Percentiles rank a stretch among this genome's conserved stretches.
These are phyloP conservation scores for Claviceps cyperi DNA, from an alignment of 2,329 filamentous ascomycete species.

Conservation along the genomic window DNA sequence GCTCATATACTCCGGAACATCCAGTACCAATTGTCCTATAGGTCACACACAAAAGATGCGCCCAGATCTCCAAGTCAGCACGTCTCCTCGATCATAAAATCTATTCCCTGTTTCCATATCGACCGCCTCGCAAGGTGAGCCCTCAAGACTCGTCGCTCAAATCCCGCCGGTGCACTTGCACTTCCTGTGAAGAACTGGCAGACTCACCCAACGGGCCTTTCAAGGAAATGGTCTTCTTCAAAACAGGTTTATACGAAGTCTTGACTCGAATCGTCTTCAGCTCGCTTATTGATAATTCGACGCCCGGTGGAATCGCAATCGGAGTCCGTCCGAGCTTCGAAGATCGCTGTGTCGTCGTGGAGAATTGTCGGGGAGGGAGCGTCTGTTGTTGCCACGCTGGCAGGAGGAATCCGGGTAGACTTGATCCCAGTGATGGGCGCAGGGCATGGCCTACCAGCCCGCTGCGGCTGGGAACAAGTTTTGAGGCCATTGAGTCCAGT, in stretches of 20 bases:
- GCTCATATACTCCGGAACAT: constrained; percentile 65
- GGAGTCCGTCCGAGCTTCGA: constrained; percentile 81
- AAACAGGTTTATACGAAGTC: constrained; percentile 45
- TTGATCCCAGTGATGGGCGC: constrained; percentile 30
- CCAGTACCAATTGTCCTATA: constrained; percentile 57
- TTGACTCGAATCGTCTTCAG: constrained; percentile 37
- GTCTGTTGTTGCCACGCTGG: constrained; percentile 44
- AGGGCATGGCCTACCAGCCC: constrained; percentile 45
- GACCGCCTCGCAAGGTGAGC: no score
- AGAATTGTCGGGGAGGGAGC: constrained; percentile 41
- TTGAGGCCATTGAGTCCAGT: constrained; percentile 25
- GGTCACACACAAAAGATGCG: no score
- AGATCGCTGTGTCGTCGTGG: constrained; percentile 46
- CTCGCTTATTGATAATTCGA: constrained; percentile 59
- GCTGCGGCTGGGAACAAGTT: constrained; percentile 51
- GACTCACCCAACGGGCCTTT: constrained; percentile 63
- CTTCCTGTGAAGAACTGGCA: background rate
- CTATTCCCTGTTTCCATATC: no score
- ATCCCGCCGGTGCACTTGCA: no score
- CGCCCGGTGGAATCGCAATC: constrained; percentile 69
- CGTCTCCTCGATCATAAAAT: no score
- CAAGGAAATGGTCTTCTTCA: constrained; percentile 56
- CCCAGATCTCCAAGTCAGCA: no score
- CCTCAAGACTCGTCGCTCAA: no score
- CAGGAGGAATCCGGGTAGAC: constrained; percentile 58